Percentiles rank a stretch among this genome's conserved stretches.
These are phyloP conservation scores for Xylariomycetidae sp. DNA, from an alignment of 2,329 filamentous ascomycete genomes.

Conservation along the genomic window DNA sequence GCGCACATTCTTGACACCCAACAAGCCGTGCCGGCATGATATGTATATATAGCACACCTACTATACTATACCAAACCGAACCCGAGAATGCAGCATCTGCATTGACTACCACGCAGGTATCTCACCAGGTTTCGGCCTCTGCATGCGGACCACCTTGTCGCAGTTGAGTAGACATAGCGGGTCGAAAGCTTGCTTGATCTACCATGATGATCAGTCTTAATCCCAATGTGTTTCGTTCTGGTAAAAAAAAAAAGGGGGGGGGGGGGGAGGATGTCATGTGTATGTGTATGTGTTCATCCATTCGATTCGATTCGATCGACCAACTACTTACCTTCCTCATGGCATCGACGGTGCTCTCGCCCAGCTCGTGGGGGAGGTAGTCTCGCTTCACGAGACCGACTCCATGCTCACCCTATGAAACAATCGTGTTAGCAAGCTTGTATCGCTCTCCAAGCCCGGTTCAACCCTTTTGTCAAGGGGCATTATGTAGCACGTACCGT, in stretches of 20 bases:
- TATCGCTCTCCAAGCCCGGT: too few species aligned
- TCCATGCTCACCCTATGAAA: slow-evolving; percentile 72
- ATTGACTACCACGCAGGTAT: slow-evolving; percentile 41
- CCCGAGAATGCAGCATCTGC: too few species aligned
- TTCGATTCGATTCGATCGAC: neutral
- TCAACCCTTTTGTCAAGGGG: too few species aligned
- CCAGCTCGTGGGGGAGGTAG: slow-evolving; percentile 74
- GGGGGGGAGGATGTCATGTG: too few species aligned
- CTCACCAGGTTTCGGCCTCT: slow-evolving; percentile 48
- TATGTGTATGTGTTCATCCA: too few species aligned
- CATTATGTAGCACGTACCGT: slow-evolving; percentile 48
- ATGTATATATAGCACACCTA: too few species aligned
- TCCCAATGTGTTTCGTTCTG: slow-evolving; percentile 3
- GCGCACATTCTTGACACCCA: too few species aligned
- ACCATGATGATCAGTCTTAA: slow-evolving; percentile 6
- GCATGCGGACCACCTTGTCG: slow-evolving; percentile 63
- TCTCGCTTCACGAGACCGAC: slow-evolving; percentile 82
- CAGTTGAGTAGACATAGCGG: slow-evolving; percentile 66
- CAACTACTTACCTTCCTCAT: slow-evolving; percentile 66
- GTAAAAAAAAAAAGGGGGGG: too few species aligned
- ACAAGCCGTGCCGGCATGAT: too few species aligned
- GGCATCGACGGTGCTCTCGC: slow-evolving; percentile 67
- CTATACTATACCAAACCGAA: too few species aligned
- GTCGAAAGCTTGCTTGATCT: slow-evolving; percentile 79
- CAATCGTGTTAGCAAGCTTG: slow-evolving; percentile 4